Evolutionary conservation across 2,329 filamentous ascomycete species (phyloP).

Genomic region (Beauveria sp.): DNA sequence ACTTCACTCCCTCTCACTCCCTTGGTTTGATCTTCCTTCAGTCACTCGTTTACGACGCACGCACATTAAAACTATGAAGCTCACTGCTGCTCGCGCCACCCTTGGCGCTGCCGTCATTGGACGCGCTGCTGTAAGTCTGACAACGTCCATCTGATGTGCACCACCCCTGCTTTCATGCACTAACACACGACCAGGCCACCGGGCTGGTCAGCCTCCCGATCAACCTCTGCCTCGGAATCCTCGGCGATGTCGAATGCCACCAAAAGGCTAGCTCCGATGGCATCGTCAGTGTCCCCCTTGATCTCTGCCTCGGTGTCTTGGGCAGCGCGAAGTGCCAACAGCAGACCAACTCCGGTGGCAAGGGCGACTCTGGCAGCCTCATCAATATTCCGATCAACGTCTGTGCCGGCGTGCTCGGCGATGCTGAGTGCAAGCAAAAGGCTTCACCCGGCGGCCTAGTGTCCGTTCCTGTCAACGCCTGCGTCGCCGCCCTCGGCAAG

Average conservation of each 20-base stretch:
- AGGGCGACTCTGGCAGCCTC: neutral
- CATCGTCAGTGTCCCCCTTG: neutral
- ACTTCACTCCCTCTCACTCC: slow-evolving; percentile 1
- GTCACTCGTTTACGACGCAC: neutral
- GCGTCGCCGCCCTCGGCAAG: neutral
- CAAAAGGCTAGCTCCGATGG: neutral
- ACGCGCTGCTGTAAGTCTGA: slow-evolving; percentile 7
- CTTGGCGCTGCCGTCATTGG: slow-evolving; percentile 2
- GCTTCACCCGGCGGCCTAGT: neutral
- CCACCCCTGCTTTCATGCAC: neutral
- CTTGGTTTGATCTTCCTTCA: slow-evolving; percentile 3
- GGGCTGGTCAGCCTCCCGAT: neutral
- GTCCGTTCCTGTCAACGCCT: neutral
- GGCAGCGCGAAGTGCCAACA: neutral
- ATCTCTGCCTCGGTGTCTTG: neutral
- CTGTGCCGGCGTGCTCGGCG: neutral
- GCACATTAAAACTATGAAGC: neutral
- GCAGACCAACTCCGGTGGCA: neutral
- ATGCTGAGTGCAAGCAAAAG: neutral
- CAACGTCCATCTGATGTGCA: neutral
- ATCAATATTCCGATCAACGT: neutral
- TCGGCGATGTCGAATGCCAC: neutral
- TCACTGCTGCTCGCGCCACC: neutral
- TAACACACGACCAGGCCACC: neutral
- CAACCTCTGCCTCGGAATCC: neutral